phyloP scores from a whole-genome alignment of 2,329 filamentous ascomycete species.

The Xylaria sp. region DNA sequence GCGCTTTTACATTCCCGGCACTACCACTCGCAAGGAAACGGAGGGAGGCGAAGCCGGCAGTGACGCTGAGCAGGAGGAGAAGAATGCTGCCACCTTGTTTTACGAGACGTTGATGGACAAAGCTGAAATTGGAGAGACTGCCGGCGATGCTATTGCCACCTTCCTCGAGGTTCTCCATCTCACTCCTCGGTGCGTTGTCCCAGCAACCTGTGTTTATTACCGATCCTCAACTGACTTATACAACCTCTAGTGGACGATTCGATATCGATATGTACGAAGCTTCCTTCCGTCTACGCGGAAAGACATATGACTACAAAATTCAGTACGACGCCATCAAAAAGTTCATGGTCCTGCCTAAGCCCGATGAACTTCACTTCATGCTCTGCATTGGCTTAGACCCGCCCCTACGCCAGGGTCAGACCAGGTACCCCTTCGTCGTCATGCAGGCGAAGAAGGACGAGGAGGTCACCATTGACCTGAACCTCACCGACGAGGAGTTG shows the following conservation, averaged over 20 bases:
- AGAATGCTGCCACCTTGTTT: constrained; percentile 94
- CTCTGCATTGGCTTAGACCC: constrained; percentile 93
- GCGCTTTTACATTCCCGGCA: constrained; percentile 96
- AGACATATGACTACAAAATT: constrained; percentile 99
- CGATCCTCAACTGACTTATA: constrained; percentile 11
- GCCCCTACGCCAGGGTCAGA: constrained; percentile 92
- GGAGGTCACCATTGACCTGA: constrained; percentile 92
- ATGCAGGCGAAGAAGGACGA: constrained; percentile 99
- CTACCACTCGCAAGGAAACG: constrained; percentile 69
- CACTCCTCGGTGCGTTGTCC: constrained; percentile 66
- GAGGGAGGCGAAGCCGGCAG: constrained; percentile 70
- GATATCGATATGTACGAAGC: constrained; percentile 99
- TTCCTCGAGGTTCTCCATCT: constrained; percentile 96
- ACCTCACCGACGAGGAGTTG: constrained; percentile 86
- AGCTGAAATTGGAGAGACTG: constrained; percentile 97
- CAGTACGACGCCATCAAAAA: constrained; percentile 98
- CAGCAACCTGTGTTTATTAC: background rate
- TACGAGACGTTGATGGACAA: constrained; percentile 98
- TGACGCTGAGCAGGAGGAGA: constrained; percentile 68
- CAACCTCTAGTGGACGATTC: constrained; percentile 75
- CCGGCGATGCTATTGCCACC: constrained; percentile 96
- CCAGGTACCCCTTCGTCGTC: constrained; percentile 93
- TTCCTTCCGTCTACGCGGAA: constrained; percentile 93
- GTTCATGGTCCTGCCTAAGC: constrained; percentile 96
- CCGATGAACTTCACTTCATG: constrained; percentile 94